Evolutionary conservation across 2,329 filamentous ascomycete genomes (phyloP).

Genomic region (Venturia nashicola): DNA sequence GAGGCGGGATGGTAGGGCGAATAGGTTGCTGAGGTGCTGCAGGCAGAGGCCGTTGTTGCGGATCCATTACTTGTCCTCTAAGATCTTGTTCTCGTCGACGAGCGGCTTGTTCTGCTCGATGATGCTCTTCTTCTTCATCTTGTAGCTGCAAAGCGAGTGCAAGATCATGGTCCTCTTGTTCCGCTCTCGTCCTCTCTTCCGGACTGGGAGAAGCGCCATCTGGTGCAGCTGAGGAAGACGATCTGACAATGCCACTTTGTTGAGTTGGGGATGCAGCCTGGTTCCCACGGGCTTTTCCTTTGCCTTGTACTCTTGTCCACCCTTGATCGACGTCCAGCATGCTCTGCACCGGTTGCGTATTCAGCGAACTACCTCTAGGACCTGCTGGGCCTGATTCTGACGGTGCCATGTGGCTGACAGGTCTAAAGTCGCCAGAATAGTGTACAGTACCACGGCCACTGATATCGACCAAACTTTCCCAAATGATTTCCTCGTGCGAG

Average conservation of each 20-base stretch:
- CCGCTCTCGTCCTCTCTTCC: conserved; percentile 38
- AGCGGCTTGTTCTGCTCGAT: conserved; percentile 46
- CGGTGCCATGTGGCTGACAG: conserved; percentile 51
- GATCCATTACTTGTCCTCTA: conserved; percentile 59
- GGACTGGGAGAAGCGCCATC: conserved; percentile 18
- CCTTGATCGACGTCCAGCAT: conserved; percentile 23
- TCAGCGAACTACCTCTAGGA: conserved; percentile 13
- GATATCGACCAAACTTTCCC: conserved; percentile 86
- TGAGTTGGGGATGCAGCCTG: conserved; percentile 10
- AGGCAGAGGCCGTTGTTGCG: conserved; percentile 23
- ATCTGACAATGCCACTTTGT: conserved; percentile 1
- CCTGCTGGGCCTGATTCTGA: conserved; percentile 14
- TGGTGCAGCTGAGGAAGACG: conserved; percentile 10
- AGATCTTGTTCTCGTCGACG: conserved; percentile 54
- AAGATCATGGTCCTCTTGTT: conserved; percentile 70
- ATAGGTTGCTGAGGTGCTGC: conserved; percentile 15
- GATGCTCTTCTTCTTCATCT: conserved; percentile 79
- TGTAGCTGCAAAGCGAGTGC: conserved; percentile 86
- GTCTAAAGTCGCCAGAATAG: conserved; percentile 78
- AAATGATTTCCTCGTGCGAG: conserved; percentile 80
- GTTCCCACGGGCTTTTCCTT: conserved; percentile 15
- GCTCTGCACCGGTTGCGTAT: conserved; percentile 15
- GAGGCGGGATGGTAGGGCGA: conserved; percentile 34
- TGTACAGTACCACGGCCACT: conserved; percentile 74
- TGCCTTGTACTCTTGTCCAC: conserved; percentile 45